Evolutionary conservation across 2,329 filamentous ascomycete genomes (phyloP), one percentile per base, ranked within the genome.

Genomic region (Verruconis gallopava): DNA sequence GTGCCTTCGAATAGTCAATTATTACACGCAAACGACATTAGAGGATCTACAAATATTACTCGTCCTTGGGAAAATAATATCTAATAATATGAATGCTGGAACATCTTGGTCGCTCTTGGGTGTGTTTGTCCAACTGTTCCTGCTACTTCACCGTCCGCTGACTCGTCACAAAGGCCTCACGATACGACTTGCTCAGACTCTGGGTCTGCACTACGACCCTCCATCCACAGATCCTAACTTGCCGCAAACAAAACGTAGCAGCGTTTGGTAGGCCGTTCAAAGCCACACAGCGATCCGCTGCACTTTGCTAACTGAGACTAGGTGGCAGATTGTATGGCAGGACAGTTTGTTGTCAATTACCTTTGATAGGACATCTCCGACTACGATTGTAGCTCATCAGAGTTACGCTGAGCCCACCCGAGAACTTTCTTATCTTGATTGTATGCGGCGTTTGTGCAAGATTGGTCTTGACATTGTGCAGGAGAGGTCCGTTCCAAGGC

Each of bases 31-130:
- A 45, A 70, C 74, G 20, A 73, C 69, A 3, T 58, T 77, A 22
- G 72, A 77, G 46, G 73, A 70, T 35, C 75, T 79, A 30, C 73
- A 79, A 52, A 74, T 73, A 0, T 62, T 78, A 17, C 57, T 78
- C 3, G 72, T 78, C 12, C 73, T 79, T 19, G 72, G 73, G 38
- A 77, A 77, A 50, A 74, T 75, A 15, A 62, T 75, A 17, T 73
- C 72, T 1, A 75, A 75, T 52, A 75, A 75, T 48, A 75, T 75
- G 72, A 79, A 78, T 46, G 73, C 75, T 6, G 75, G 75, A 2
- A 73, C 75, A 14, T 71, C 74, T 3, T 79, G 77, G 63, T 72
- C 73, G 21, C 54, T 78, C 12, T 68, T 74, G 37, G 71, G 66
- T 41, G 21, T 21, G 39, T 28, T n/a, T n/a, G 13, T 13, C n/a